Evolutionary conservation across 768 basidiomycete species (phyloP).

Genomic region (Pleurotus tuoliensis): DNA sequence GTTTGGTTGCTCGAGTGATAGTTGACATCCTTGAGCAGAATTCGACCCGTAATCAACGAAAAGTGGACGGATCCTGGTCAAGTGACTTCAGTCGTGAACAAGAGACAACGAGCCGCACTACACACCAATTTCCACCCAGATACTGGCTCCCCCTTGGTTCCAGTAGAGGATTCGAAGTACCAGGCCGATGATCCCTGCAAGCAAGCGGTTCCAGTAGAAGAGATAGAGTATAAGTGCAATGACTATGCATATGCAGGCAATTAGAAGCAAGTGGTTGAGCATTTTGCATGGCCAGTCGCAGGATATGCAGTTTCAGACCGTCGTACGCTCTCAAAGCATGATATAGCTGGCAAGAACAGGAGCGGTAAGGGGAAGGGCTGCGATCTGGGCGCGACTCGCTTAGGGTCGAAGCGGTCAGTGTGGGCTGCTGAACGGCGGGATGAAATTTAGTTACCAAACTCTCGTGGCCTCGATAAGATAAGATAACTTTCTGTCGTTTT

Average conservation of each 20-base stretch:
- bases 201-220: constrained; percentile 89
- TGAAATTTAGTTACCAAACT: no score
- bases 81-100: background rate
- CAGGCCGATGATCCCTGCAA: constrained; percentile 65
- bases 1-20: constrained; percentile 95
- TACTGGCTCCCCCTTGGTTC: constrained; percentile 71
- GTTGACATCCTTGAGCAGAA: constrained; percentile 81
- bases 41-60: constrained; percentile 81
- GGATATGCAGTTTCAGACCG: no score
- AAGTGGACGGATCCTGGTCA: constrained; percentile 82
- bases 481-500: no score
- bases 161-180: constrained; percentile 71
- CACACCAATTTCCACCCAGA: constrained; percentile 82
- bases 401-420: no score
- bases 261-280: constrained; percentile 57
- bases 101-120: background rate
- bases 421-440: no score
- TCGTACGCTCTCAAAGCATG: no score
- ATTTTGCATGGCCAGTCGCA: constrained; percentile 25
- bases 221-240: constrained; percentile 64
- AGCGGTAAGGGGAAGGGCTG: no score
- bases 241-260: constrained; percentile 58
- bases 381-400: no score
- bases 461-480: no score
- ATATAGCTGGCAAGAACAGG: no score